Conservation (phyloP, 441 rosid species). For the Arabidopsis hybrid region DNA sequence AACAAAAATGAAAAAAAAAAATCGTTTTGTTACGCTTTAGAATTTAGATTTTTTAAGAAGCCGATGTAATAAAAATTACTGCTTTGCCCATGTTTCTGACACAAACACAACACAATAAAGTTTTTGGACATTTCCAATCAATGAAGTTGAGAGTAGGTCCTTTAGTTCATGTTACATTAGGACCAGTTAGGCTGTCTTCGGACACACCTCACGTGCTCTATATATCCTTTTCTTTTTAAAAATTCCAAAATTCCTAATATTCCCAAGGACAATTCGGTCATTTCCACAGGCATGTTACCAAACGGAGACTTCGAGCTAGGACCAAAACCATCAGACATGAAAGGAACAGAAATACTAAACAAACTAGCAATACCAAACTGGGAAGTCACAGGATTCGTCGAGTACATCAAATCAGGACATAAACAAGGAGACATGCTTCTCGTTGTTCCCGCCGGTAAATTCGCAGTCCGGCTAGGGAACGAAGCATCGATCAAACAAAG, state of each 20-base stretch:
- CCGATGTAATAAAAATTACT: neutral
- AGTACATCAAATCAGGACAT: slow-evolving; percentile 67
- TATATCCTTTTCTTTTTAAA: neutral
- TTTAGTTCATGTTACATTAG: slow-evolving; percentile 25
- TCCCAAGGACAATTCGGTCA: slow-evolving; percentile 5
- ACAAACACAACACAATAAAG: slow-evolving; percentile 27
- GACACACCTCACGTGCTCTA: slow-evolving; percentile 40
- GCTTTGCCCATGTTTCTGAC: slow-evolving; percentile 13
- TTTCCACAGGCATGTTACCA: slow-evolving; percentile 52
- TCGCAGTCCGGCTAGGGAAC: slow-evolving; percentile 66
- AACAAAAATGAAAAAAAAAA: neutral
- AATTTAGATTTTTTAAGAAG: neutral
- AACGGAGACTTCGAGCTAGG: slow-evolving; percentile 69
- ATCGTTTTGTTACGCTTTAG: neutral
- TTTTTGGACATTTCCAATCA: slow-evolving; percentile 43
- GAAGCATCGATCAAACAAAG: slow-evolving; percentile 71
- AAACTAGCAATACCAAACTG: slow-evolving; percentile 58
- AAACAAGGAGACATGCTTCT: slow-evolving; percentile 81
- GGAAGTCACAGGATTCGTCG: slow-evolving; percentile 65
- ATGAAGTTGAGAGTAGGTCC: slow-evolving; percentile 28
- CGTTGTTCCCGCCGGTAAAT: slow-evolving; percentile 70
- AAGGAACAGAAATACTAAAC: slow-evolving; percentile 56
- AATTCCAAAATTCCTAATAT: neutral
- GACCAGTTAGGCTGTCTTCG: slow-evolving; percentile 43
- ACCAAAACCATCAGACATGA: slow-evolving; percentile 59